Conservation (phyloP, 495 filamentous ascomycete genomes). For the Penicillium robsamsonii region DNA sequence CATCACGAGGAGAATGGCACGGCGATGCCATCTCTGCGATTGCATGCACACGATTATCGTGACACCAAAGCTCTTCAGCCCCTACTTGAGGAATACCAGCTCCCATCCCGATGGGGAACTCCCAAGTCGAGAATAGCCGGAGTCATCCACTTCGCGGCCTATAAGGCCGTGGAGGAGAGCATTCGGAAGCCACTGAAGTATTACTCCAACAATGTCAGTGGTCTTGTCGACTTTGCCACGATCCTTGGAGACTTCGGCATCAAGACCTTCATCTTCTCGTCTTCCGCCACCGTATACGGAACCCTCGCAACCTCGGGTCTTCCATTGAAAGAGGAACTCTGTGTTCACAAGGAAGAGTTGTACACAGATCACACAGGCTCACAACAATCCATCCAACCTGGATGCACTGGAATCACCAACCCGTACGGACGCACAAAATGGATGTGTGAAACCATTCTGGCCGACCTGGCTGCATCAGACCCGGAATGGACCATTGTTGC, state of each 20-base stretch:
- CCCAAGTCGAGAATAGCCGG: slow-evolving; percentile 54
- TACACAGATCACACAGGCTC: slow-evolving; percentile 31
- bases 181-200: slow-evolving; percentile 57
- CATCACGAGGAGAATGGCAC: slow-evolving; percentile 47
- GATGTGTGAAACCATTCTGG: slow-evolving; percentile 64
- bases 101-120: slow-evolving; percentile 35
- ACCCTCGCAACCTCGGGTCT: slow-evolving; percentile 50
- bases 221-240: slow-evolving; percentile 57
- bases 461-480: slow-evolving; percentile 57
- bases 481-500: slow-evolving; percentile 60
- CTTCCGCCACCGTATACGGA: slow-evolving; percentile 66
- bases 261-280: slow-evolving; percentile 65
- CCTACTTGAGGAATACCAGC: slow-evolving; percentile 41
- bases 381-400: slow-evolving; percentile 35
- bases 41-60: slow-evolving; percentile 59
- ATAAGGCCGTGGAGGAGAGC: slow-evolving; percentile 56
- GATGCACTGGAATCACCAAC: slow-evolving; percentile 57
- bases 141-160: slow-evolving; percentile 65
- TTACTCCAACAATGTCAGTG: slow-evolving; percentile 65
- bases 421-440: slow-evolving; percentile 67
- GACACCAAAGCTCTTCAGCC: slow-evolving; percentile 41
- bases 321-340: slow-evolving; percentile 59
- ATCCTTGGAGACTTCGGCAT: slow-evolving; percentile 56
- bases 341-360: slow-evolving; percentile 52
- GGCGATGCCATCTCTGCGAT: slow-evolving; percentile 49